These are phyloP conservation scores for Ziziphus jujuba DNA, from an alignment of 306 rosid genomes.

Conservation along the genomic window DNA sequence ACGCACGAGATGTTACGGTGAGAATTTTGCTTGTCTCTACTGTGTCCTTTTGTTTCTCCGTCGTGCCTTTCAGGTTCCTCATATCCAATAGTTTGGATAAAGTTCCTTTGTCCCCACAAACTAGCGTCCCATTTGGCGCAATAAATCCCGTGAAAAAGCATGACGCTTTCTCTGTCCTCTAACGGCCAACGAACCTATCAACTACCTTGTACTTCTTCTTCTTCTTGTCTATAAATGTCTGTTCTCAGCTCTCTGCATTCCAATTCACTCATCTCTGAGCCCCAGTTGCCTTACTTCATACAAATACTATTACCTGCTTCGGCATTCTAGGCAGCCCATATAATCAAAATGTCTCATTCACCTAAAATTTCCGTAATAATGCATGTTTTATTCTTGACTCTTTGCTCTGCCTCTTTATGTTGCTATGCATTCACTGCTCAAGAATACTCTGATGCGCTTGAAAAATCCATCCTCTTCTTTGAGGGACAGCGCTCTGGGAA, in stretches of 20 bases:
- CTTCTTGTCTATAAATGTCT: conserved; percentile 34
- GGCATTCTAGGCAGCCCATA: not conserved
- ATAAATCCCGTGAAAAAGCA: conserved; percentile 63
- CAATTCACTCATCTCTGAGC: not conserved
- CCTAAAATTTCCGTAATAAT: conserved; percentile 24
- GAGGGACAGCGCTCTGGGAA: conserved; percentile 82
- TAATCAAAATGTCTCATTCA: conserved; percentile 29
- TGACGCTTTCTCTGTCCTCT: conserved; percentile 17
- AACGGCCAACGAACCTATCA: conserved; percentile 44
- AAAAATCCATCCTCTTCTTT: conserved; percentile 79
- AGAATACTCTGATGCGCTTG: conserved; percentile 66
- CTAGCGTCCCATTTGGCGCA: conserved; percentile 42
- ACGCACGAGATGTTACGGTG: not conserved
- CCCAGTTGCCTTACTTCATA: not conserved
- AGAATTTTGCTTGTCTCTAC: not conserved
- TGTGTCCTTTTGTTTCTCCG: conserved; percentile 6
- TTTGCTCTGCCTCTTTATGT: conserved; percentile 24
- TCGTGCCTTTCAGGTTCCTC: conserved; percentile 5
- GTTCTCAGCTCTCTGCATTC: not conserved
- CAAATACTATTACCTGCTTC: not conserved
- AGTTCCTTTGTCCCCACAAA: conserved; percentile 20
- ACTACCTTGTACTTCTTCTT: conserved; percentile 23
- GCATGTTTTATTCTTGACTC: conserved; percentile 26
- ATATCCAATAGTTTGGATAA: conserved; percentile 25
- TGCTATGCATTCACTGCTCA: conserved; percentile 54